phyloP scores from a whole-genome alignment of 805 yeast species.

The Lachancea waltii region DNA sequence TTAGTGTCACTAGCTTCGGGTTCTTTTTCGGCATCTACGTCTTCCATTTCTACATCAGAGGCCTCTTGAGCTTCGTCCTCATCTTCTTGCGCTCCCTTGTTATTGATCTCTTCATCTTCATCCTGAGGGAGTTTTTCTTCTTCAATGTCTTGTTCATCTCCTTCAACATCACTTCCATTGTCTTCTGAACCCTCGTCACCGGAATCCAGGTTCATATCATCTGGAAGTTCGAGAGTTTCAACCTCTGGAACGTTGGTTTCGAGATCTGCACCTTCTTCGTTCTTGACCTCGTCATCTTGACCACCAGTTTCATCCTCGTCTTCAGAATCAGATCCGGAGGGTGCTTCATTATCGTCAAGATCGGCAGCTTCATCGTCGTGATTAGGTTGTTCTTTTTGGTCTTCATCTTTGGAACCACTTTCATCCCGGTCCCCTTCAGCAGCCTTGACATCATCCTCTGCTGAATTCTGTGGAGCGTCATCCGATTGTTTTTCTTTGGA shows the following conservation, averaged over 20 bases:
- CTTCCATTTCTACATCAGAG: constrained; percentile 17
- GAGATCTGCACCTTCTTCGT: constrained; percentile 58
- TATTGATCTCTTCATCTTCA: constrained; percentile 25
- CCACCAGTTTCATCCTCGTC: constrained; percentile 73
- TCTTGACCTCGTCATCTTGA: constrained; percentile 70
- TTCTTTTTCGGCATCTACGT: constrained; percentile 16
- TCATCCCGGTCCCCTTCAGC: constrained; percentile 34
- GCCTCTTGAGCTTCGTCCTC: constrained; percentile 27
- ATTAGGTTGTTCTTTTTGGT: constrained; percentile 25
- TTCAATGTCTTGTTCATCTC: constrained; percentile 31
- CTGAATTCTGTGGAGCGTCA: constrained; percentile 50
- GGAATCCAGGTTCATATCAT: constrained; percentile 83
- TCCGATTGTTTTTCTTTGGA: constrained; percentile 81
- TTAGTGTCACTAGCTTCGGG: constrained; percentile 45
- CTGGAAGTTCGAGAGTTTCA: constrained; percentile 86
- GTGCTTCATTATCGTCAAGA: constrained; percentile 34
- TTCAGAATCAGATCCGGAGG: constrained; percentile 47
- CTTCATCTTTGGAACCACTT: constrained; percentile 26
- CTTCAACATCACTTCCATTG: constrained; percentile 41
- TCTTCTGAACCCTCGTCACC: constrained; percentile 43
- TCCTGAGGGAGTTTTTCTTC: constrained; percentile 26
- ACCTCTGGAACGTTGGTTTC: constrained; percentile 74
- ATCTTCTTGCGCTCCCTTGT: constrained; percentile 22
- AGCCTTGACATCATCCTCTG: constrained; percentile 40
- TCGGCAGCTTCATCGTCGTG: constrained; percentile 32